A percentile compares a stretch with the other conserved stretches of the same genome.
Evolutionary conservation across 345 rosid genomes (phyloP).

Genomic region (Sonneratia caseolaris): DNA sequence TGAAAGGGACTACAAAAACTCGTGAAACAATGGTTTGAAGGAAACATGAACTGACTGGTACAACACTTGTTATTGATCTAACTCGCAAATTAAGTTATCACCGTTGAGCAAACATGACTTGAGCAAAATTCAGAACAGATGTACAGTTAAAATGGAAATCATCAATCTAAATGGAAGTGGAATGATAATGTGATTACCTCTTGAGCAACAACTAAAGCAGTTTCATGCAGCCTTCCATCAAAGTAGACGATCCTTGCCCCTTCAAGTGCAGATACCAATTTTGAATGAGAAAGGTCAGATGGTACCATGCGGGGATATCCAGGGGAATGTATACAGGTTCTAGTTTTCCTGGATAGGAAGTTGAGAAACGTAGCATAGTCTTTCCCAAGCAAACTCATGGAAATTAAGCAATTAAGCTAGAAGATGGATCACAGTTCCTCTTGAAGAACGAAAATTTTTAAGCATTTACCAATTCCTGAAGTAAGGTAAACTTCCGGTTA

Average conservation of each 20-base stretch:
- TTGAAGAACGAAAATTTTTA: too few species aligned
- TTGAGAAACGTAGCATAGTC: not conserved
- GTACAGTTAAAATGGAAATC: not conserved
- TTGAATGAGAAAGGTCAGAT: conserved; percentile 50
- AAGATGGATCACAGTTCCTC: too few species aligned
- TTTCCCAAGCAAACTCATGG: too few species aligned
- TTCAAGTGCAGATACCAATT: conserved; percentile 46
- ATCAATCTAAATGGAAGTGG: conserved; percentile 1
- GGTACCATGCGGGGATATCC: conserved; percentile 69
- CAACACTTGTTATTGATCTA: too few species aligned
- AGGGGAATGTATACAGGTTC: conserved; percentile 90
- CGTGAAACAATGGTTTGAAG: not conserved
- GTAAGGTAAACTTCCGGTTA: too few species aligned
- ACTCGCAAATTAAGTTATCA: not conserved
- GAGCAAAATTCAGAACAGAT: not conserved
- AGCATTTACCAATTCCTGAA: too few species aligned
- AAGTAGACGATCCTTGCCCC: conserved; percentile 54
- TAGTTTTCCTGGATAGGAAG: conserved; percentile 53
- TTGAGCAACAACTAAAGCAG: conserved; percentile 58
- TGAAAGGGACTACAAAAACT: not conserved
- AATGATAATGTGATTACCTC: conserved; percentile 41
- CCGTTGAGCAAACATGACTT: not conserved
- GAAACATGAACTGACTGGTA: not conserved
- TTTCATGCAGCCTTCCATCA: conserved; percentile 57
- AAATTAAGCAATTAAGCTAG: not conserved